Evolutionary conservation across 768 basidiomycete species (phyloP).

Genomic region (Kwoniella sp.): DNA sequence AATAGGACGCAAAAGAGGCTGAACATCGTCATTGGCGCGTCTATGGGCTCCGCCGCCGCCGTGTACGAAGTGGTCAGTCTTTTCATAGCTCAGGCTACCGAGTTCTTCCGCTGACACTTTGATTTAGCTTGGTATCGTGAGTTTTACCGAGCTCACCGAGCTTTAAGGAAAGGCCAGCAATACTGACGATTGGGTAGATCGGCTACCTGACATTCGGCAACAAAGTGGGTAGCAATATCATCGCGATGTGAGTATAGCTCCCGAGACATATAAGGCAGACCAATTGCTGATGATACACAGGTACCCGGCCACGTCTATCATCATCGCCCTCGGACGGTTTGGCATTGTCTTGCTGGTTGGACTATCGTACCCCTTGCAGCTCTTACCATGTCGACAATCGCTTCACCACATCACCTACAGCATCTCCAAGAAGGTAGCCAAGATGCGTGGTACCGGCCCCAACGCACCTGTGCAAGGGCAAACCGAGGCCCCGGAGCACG

Average conservation of each 20-base stretch:
- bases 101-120: constrained; percentile 10
- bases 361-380: constrained; percentile 90
- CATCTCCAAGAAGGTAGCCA: constrained; percentile 1
- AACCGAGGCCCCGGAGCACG: constrained; percentile 1
- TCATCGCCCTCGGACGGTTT: constrained; percentile 86
- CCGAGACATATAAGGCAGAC: constrained; percentile 27
- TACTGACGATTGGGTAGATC: constrained; percentile 21
- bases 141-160: no score
- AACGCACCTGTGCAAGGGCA: neutral
- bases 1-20: constrained; percentile 74
- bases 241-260: constrained; percentile 68
- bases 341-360: constrained; percentile 87
- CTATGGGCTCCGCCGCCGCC: constrained; percentile 76
- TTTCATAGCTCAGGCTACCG: neutral
- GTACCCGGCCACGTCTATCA: constrained; percentile 64
- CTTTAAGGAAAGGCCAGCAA: no score
- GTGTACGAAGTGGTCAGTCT: constrained; percentile 76
- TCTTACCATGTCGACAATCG: constrained; percentile 86
- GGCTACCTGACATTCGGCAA: constrained; percentile 93
- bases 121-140: constrained; percentile 36
- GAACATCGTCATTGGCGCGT: constrained; percentile 79
- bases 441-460: neutral
- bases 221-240: constrained; percentile 84
- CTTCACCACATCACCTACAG: constrained; percentile 59
- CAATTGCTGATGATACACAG: constrained; percentile 15